Evolutionary conservation across 108 stramenopile genomes (phyloP).

Genomic region (Cyclotella baltica): DNA sequence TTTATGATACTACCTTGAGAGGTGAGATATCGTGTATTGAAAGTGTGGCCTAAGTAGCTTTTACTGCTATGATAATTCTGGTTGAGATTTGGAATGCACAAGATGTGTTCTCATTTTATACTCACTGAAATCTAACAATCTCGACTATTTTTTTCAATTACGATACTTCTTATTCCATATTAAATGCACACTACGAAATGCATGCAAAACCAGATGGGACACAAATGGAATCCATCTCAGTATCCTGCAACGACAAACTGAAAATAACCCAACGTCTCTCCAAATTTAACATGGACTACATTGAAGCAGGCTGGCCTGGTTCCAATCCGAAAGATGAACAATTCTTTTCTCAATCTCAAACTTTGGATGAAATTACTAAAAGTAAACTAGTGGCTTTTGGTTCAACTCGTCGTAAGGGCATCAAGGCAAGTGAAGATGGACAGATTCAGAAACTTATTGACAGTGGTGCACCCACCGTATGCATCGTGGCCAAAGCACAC

Average conservation of each 20-base stretch:
- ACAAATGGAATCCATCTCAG: constrained; percentile 91
- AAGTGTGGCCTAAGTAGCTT: too few species aligned
- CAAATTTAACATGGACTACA: constrained; percentile 82
- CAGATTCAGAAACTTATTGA: constrained; percentile 85
- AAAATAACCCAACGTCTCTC: constrained; percentile 83
- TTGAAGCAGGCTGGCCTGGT: constrained; percentile 96
- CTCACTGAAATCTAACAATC: too few species aligned
- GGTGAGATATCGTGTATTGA: constrained; percentile 41
- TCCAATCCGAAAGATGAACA: constrained; percentile 94
- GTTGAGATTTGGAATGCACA: too few species aligned
- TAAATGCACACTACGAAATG: background rate
- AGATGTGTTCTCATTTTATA: too few species aligned
- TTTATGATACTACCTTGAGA: constrained; percentile 89
- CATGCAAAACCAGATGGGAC: constrained; percentile 82
- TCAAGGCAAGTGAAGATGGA: constrained; percentile 71
- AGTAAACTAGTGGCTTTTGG: constrained; percentile 90
- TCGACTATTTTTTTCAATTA: too few species aligned
- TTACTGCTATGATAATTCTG: too few species aligned
- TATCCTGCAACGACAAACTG: constrained; percentile 91
- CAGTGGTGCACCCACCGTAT: constrained; percentile 77
- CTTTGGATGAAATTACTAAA: constrained; percentile 49
- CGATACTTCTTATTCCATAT: background rate
- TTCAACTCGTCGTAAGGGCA: constrained; percentile 83
- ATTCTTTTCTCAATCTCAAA: constrained; percentile 83
- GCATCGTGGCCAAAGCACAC: constrained; percentile 94